phyloP scores from a whole-genome alignment of 371 early-diverging fungal species.

The Saksenaea vasiformis region DNA sequence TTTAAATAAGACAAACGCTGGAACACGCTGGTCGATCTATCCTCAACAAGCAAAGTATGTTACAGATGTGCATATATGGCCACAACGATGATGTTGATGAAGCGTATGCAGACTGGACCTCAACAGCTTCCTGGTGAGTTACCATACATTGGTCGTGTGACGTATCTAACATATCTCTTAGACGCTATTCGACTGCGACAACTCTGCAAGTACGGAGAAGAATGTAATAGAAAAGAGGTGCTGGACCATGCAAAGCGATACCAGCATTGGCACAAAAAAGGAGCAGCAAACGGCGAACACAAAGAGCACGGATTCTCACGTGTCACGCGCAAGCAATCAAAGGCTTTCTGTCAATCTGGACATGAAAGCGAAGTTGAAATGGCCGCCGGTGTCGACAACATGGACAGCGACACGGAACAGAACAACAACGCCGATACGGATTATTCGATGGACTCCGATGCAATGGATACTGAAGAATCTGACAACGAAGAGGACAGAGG shows the following conservation, averaged over 20 bases:
- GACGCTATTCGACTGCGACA: slow-evolving; percentile 19
- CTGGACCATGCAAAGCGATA: slow-evolving; percentile 40
- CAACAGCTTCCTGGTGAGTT: slow-evolving; percentile 20
- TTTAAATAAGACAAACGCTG: background rate
- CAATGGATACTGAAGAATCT: background rate
- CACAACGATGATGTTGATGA: slow-evolving; percentile 30
- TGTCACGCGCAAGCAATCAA: background rate
- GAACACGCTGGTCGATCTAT: background rate
- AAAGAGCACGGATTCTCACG: no score
- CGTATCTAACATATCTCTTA: background rate
- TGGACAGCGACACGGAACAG: no score
- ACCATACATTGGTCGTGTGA: background rate
- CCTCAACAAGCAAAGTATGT: slow-evolving; percentile 33
- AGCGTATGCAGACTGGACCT: slow-evolving; percentile 10
- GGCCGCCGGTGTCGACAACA: no score
- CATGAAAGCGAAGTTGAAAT: background rate
- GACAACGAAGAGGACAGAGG: background rate
- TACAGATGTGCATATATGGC: slow-evolving; percentile 30
- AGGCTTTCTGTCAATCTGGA: background rate
- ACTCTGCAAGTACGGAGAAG: slow-evolving; percentile 45
- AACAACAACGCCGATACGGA: no score
- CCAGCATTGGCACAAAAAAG: slow-evolving; percentile 41
- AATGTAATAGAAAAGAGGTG: slow-evolving; percentile 36
- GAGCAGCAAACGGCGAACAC: no score
- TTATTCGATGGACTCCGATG: background rate